phyloP scores from a whole-genome alignment of 108 stramenopile species.

The Skeletonema grethae region DNA sequence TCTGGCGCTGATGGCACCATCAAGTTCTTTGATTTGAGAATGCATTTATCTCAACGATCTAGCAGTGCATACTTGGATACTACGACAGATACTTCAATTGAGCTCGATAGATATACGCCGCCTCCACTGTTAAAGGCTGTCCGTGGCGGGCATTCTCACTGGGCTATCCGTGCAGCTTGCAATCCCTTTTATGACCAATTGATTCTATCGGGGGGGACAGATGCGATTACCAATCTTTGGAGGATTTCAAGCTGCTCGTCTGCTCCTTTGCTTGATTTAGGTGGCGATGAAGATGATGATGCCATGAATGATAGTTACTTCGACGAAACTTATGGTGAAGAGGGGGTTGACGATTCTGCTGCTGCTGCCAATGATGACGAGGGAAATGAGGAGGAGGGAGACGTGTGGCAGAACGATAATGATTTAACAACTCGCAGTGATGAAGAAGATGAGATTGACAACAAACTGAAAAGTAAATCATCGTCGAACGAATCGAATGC shows the following conservation, averaged over 20 bases:
- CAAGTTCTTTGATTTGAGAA: constrained; percentile 96
- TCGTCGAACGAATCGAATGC: constrained; percentile 41
- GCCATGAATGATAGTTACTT: constrained; percentile 10
- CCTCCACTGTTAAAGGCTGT: constrained; percentile 53
- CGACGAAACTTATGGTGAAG: constrained; percentile 15
- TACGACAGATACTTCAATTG: neutral
- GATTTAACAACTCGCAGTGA: constrained; percentile 29
- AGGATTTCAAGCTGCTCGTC: constrained; percentile 92
- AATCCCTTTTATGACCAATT: constrained; percentile 99
- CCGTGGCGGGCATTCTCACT: constrained; percentile 92
- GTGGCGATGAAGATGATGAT: constrained; percentile 60
- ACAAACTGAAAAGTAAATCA: constrained; percentile 1
- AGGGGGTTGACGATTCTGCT: neutral
- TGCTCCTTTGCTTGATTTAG: constrained; percentile 86
- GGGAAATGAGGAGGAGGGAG: constrained; percentile 10
- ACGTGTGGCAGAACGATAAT: constrained; percentile 8
- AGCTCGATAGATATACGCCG: neutral
- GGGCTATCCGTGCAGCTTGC: constrained; percentile 79
- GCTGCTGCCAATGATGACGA: constrained; percentile 2
- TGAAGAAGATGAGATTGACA: constrained; percentile 22
- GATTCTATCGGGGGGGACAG: constrained; percentile 91
- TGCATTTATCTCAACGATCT: constrained; percentile 13
- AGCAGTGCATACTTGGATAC: constrained; percentile 6
- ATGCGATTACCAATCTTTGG: constrained; percentile 93
- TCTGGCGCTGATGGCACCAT: constrained; percentile 90